Evolutionary conservation across 257 asterid species (phyloP).

Genomic region (Striga asiatica): DNA sequence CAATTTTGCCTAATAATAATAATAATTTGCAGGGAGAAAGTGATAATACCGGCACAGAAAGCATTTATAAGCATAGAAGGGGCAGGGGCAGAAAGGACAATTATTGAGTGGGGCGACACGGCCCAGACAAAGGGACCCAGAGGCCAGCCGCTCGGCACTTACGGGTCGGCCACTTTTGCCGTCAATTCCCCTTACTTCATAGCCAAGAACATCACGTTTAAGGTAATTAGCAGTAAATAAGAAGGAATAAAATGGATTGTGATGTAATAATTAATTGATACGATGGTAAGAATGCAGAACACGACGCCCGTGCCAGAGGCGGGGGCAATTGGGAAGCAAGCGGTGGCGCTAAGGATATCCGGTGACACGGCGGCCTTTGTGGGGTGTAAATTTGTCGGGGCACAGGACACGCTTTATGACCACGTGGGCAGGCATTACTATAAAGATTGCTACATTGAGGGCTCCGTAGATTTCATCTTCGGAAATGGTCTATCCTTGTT

Average conservation of each 20-base stretch:
- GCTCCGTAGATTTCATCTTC: constrained; percentile 87
- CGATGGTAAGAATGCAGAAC: constrained; percentile 35
- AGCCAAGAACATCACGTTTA: constrained; percentile 76
- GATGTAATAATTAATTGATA: no score
- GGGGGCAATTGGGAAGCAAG: constrained; percentile 86
- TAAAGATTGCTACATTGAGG: constrained; percentile 85
- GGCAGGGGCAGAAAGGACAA: constrained; percentile 68
- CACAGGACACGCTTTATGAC: constrained; percentile 84
- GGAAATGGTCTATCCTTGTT: constrained; percentile 80
- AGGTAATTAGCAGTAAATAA: no score
- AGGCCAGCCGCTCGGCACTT: constrained; percentile 69
- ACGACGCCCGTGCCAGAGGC: constrained; percentile 71
- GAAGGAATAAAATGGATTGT: no score
- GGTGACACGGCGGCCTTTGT: constrained; percentile 71
- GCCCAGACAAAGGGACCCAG: constrained; percentile 69
- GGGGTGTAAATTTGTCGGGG: constrained; percentile 82
- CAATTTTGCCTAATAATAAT: no score
- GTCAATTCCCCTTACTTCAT: constrained; percentile 75
- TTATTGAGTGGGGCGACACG: constrained; percentile 82
- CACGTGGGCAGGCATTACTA: constrained; percentile 83
- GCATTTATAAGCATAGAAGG: constrained; percentile 71
- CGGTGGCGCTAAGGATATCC: constrained; percentile 86
- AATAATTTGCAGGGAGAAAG: constrained; percentile 61
- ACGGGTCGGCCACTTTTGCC: constrained; percentile 86
- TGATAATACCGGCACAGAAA: constrained; percentile 44